Base-by-base conservation (phyloP, 805 yeast species). In the Alloascoidea africana region DNA sequence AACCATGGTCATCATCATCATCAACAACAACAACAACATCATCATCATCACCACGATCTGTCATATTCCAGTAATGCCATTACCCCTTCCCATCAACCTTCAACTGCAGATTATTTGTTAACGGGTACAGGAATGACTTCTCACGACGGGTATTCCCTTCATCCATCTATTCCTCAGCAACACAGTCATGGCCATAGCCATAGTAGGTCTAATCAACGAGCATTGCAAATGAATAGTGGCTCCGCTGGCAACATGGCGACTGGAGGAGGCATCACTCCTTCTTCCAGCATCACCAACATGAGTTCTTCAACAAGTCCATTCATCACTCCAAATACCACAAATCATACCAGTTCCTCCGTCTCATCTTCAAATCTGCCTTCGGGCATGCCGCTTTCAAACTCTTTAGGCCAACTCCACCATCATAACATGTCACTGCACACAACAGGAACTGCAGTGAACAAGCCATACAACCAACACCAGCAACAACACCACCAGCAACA, bases 401-500 rank as follows among this genome's bases (percentile, higher is more conserved):
- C 30, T 23, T 23, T n/a, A 23, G n/a, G n/a, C n/a, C n/a, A n/a
- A n/a, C n/a, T 23, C 30, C 13, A 23, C n/a, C n/a, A 23, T 8
- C n/a, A 23, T 23, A 8, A n/a, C 13, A 23, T 23, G n/a, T 23
- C 8, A 23, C n/a, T 8, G 30, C 30, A 8, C n/a, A 23, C 30
- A 23, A 23, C 30, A 23, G n/a, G 13, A 23, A n/a, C 30, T 8
- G n/a, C 30, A 23, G 8, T n/a, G n/a, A n/a, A n/a, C n/a, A 8
- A 23, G n/a, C 30, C 8, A n/a, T n/a, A 23, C 8, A 8, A 23
- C n/a, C 30, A 23, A 23, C 30, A 23, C 13, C 30, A 23, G n/a
- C 30, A 23, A n/a, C 30, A 23, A 23, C 30, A 23, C n/a, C 30
- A 23, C 8, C 30, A 23, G 8, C 30, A 23, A 23, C 30, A 23